Percentiles rank a stretch among this genome's conserved stretches.
These are phyloP conservation scores for Castanea sativa DNA, from an alignment of 306 rosid species.

Conservation along the genomic window DNA sequence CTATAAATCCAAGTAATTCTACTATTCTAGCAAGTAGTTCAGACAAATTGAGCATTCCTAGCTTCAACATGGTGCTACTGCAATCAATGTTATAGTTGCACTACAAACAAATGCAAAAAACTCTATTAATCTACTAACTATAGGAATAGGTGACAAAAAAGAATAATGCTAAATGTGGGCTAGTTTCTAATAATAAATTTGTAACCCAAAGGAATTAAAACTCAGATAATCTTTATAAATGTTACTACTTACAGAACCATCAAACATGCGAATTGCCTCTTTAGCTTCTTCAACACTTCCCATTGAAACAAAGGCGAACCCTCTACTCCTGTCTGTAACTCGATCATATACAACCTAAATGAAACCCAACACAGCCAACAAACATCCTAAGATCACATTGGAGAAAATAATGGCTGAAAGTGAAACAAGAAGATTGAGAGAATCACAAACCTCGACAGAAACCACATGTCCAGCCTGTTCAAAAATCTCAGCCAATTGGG, in stretches of 20 bases:
- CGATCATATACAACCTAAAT: slow-evolving; percentile 77
- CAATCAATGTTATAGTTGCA: neutral
- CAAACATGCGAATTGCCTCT: slow-evolving; percentile 82
- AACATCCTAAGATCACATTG: neutral
- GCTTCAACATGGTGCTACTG: neutral
- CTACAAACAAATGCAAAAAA: neutral
- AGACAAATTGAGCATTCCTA: neutral
- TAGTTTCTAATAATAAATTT: no score
- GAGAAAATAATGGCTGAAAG: neutral
- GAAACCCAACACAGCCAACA: slow-evolving; percentile 20
- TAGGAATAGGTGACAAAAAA: neutral
- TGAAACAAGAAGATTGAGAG: neutral
- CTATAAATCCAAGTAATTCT: neutral
- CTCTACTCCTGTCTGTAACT: slow-evolving; percentile 87
- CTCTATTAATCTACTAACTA: neutral
- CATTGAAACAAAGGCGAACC: slow-evolving; percentile 95
- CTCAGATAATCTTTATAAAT: neutral
- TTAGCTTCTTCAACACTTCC: slow-evolving; percentile 68
- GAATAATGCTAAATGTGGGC: no score
- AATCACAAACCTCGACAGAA: slow-evolving; percentile 67
- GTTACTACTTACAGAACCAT: slow-evolving; percentile 79
- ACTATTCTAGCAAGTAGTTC: no score
- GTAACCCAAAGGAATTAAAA: no score
- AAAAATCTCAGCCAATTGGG: slow-evolving; percentile 62
- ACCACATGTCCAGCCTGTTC: slow-evolving; percentile 73